Base-by-base conservation (phyloP, 108 stramenopile species). In the Poteriospumella lacustris region DNA sequence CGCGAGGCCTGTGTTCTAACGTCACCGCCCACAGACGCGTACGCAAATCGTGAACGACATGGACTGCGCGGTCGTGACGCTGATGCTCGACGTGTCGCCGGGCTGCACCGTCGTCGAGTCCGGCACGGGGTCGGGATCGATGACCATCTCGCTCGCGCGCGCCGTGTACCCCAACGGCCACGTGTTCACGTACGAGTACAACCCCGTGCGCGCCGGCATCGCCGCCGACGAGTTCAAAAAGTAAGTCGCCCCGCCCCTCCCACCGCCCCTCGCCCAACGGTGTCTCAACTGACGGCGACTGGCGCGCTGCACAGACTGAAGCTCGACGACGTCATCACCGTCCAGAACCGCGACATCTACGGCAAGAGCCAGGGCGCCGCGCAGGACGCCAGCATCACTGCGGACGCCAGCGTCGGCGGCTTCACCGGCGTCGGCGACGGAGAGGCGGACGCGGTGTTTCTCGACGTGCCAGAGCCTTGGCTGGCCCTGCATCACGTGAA, bases 401-500 rank as follows among this genome's bases (percentile, higher is more conserved):
- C 39, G 1, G 43, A 78, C 77, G 78, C 34, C 39, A 39, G 39
- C 43, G 41, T 40, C 33, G 76, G 36, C 29, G 78, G 68, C 26
- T 73, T 73, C 39, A 33, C n/a, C 58, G 40, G 1, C 9, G 73
- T 43, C 42, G 33, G 9, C 0, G 73, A 41, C 1, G 12, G 19
- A 1, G 81, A 79, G 1, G 94, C 91, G 15, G 93, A 97, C 85
- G 96, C 94, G 19, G 84, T 95, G 28, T 91, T 95, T 62, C 78
- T 97, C 3, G 96, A 97, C 79, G 73, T 97, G 44, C 96, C 96
- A 1, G 92, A 93, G 80, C 96, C 96, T 2, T 95, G 94, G 96
- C 64, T 87, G 41, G 96, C 96, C 28, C 82, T 95, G 19, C 89
- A 87, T 26, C 89, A 94, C 81, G 94, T 92, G 9, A 91, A 88